Evolutionary conservation across 108 stramenopile species (phyloP), one percentile per base, ranked within the genome.

Genomic region (Schizochytrium sp.): DNA sequence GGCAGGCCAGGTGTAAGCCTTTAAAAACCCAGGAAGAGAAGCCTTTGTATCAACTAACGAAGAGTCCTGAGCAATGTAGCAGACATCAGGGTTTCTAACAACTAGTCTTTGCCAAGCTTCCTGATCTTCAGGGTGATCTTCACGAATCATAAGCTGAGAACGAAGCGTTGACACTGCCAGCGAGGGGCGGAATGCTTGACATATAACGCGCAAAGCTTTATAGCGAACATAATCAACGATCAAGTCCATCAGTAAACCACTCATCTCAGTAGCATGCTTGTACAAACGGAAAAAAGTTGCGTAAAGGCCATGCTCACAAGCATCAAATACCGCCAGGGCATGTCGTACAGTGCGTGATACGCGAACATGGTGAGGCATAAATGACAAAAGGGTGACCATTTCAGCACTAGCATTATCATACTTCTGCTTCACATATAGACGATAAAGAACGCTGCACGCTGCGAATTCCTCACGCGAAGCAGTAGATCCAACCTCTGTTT

Each of bases 391-490:
- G 0, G 10, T 47, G 47, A 53, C 76, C 47, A 83, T 49, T 28
- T 83, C 76, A 38, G 47, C 53, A 38, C 53, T 83, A 53, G 76
- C 50, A 10, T 42, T 49, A 53, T 83, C 53, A 28, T 83, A 83
- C 28, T 88, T 93, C 15, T 55, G 53, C 89, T 93, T 92, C 58
- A 93, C 56, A 57, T 93, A 93, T 8, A 93, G 55, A 57, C 92
- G 93, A 89, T 93, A 93, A 88, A 93, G 87, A 40, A 93, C 91
- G 44, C 92, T 90, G 91, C 93, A 93, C 73, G 92, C 93, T 8
- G 92, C 91, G 76, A 93, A 93, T 57, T 93, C 93, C 15, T 89
- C 17, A 5, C 91, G 90, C 7, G 47, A n/a, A 41, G 90, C 91
- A 28, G 10, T 10, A 28, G 72, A 15, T 10, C 76, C 76, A 42